These are phyloP conservation scores for Helicostylum pulchrum DNA, from an alignment of 192 early-diverging fungal genomes.

Conservation along the genomic window DNA sequence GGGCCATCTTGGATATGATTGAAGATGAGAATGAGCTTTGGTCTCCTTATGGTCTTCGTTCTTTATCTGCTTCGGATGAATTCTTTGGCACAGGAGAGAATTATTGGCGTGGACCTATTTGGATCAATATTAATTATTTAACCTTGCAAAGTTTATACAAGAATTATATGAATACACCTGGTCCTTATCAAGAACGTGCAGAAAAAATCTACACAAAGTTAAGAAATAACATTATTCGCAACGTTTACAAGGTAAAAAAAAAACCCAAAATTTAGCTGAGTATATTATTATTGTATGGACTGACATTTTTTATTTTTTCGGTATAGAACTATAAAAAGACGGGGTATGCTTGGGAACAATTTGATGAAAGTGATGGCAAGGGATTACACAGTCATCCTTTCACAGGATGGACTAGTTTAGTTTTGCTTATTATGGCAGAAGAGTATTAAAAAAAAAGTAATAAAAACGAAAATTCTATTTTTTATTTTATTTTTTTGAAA, in stretches of 20 bases:
- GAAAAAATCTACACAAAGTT: conserved; percentile 70
- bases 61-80: conserved; percentile 57
- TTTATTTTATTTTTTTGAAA: not conserved
- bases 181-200: conserved; percentile 68
- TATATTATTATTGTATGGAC: not conserved
- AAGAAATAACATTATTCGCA: conserved; percentile 71
- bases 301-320: not conserved
- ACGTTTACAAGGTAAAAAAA: conserved; percentile 63
- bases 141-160: conserved; percentile 66
- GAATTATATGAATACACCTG: conserved; percentile 53
- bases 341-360: conserved; percentile 93
- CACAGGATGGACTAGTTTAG: conserved; percentile 89
- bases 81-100: conserved; percentile 82
- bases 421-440: conserved; percentile 84
- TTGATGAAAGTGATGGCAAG: conserved; percentile 67
- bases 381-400: conserved; percentile 89
- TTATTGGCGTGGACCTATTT: conserved; percentile 93
- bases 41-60: conserved; percentile 73
- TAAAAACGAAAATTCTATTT: not conserved
- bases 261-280: not conserved
- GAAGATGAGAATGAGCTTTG: conserved; percentile 75
- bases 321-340: conserved; percentile 72
- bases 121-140: conserved; percentile 92
- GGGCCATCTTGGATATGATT: conserved; percentile 73
- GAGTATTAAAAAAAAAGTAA: conserved; percentile 45